Conservation (phyloP, 2,329 filamentous ascomycete species). For the Pseudogymnoascus sp. region DNA sequence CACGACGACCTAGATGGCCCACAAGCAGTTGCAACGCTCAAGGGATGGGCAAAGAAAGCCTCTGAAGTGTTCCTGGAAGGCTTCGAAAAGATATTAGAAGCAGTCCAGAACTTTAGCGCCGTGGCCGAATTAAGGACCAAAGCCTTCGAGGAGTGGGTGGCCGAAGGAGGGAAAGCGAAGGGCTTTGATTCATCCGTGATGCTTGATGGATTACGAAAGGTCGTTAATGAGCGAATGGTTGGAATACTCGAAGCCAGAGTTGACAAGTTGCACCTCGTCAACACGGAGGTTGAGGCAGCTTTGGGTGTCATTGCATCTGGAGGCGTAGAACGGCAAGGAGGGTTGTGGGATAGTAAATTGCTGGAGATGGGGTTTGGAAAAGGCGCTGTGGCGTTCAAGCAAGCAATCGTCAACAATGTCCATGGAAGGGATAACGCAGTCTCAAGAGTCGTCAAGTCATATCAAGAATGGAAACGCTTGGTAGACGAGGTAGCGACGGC, state of each 20-base stretch:
- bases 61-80: slow-evolving; percentile 54
- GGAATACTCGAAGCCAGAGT: slow-evolving; percentile 57
- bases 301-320: slow-evolving; percentile 54
- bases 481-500: slow-evolving; percentile 60
- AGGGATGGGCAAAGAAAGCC: slow-evolving; percentile 55
- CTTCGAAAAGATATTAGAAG: slow-evolving; percentile 50
- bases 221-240: slow-evolving; percentile 62
- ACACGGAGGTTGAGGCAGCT: slow-evolving; percentile 54
- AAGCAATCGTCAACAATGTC: slow-evolving; percentile 59
- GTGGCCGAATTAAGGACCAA: slow-evolving; percentile 63
- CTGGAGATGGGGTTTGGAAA: slow-evolving; percentile 58
- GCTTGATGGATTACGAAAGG: slow-evolving; percentile 58
- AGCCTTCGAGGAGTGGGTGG: slow-evolving; percentile 69
- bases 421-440: slow-evolving; percentile 66
- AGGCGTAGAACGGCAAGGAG: slow-evolving; percentile 41
- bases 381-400: slow-evolving; percentile 61
- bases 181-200: slow-evolving; percentile 63
- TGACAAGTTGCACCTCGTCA: slow-evolving; percentile 56
- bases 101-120: slow-evolving; percentile 57
- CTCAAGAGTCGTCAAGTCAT: slow-evolving; percentile 52
- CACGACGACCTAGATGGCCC: slow-evolving; percentile 65
- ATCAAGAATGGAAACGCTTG: slow-evolving; percentile 65
- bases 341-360: slow-evolving; percentile 61
- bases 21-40: slow-evolving; percentile 53
- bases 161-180: slow-evolving; percentile 54